Percentiles rank a stretch among this genome's conserved stretches.
Conservation (phyloP, 139 green algal genomes). For the Eudorina sp. region DNA sequence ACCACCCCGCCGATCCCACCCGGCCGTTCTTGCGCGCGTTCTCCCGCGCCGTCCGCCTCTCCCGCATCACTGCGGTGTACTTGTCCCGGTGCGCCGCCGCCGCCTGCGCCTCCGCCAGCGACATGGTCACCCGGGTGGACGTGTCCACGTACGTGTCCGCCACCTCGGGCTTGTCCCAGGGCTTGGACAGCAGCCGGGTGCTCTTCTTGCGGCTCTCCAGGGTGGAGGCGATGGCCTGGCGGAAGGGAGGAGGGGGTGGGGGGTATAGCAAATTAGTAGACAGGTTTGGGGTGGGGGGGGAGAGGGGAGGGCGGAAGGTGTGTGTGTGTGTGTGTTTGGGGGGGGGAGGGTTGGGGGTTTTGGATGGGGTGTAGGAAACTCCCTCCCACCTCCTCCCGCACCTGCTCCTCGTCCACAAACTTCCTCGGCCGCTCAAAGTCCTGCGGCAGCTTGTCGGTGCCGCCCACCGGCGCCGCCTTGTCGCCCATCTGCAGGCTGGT, state of each 20-base stretch:
- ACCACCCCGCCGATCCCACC: not conserved
- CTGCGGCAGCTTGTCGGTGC: slow-evolving; percentile 66
- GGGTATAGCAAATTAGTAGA: no score
- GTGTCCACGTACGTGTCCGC: slow-evolving; percentile 33
- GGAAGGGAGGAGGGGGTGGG: not conserved
- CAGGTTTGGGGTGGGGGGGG: not conserved
- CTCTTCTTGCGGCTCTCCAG: slow-evolving; percentile 38
- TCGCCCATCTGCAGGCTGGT: slow-evolving; percentile 36
- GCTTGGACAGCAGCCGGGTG: slow-evolving; percentile 37
- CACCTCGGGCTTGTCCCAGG: slow-evolving; percentile 62
- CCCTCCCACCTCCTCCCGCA: slow-evolving; percentile 32
- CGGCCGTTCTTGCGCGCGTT: slow-evolving; percentile 7
- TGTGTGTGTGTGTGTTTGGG: not conserved
- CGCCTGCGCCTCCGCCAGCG: slow-evolving; percentile 44
- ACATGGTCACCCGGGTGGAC: slow-evolving; percentile 26
- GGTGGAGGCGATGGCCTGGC: slow-evolving; percentile 52
- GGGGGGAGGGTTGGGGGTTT: not conserved
- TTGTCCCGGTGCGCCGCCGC: slow-evolving; percentile 45
- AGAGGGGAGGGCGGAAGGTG: not conserved
- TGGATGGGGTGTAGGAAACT: not conserved
- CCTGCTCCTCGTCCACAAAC: slow-evolving; percentile 64
- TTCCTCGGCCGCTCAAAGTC: slow-evolving; percentile 54
- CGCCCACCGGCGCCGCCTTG: slow-evolving; percentile 53
- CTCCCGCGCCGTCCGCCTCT: slow-evolving; percentile 23
- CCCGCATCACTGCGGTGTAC: slow-evolving; percentile 46